Evolutionary conservation across 2,329 filamentous ascomycete genomes (phyloP).

Genomic region (Xylariaceae sp.): DNA sequence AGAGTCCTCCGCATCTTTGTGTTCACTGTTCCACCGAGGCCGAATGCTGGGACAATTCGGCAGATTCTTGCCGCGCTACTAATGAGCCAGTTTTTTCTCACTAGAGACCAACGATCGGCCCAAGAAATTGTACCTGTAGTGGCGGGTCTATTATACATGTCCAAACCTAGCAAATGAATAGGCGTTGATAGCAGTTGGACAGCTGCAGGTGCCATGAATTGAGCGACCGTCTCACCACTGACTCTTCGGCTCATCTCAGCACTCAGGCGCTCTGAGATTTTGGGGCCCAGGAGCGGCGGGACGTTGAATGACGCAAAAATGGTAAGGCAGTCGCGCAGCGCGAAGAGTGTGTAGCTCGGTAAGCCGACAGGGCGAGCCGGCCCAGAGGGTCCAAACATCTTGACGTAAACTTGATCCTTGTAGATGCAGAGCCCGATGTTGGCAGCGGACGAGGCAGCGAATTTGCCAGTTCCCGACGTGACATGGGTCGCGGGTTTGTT

Average conservation of each 20-base stretch:
- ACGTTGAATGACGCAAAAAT: conserved; percentile 93
- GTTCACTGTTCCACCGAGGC: conserved; percentile 84
- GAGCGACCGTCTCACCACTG: conserved; percentile 61
- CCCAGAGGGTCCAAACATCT: conserved; percentile 67
- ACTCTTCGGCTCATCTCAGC: conserved; percentile 48
- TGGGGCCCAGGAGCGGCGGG: conserved; percentile 71
- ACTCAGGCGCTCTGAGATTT: conserved; percentile 52
- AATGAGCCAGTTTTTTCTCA: conserved; percentile 72
- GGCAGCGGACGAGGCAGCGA: conserved; percentile 71
- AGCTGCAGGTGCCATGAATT: conserved; percentile 75
- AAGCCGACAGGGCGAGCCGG: conserved; percentile 58
- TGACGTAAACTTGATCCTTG: conserved; percentile 83
- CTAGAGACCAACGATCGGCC: conserved; percentile 59
- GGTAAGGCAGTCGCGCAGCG: conserved; percentile 77
- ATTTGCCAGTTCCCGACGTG: conserved; percentile 74
- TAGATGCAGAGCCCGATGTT: conserved; percentile 85
- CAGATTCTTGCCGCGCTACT: conserved; percentile 74
- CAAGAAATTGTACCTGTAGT: conserved; percentile 32
- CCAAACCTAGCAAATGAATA: conserved; percentile 77
- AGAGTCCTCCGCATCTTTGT: conserved; percentile 62
- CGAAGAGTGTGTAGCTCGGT: conserved; percentile 74
- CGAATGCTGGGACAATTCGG: conserved; percentile 84
- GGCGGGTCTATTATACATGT: conserved; percentile 72
- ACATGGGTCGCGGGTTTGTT: conserved; percentile 56
- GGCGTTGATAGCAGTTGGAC: conserved; percentile 80